phyloP scores from a whole-genome alignment of 2,329 filamentous ascomycete species.

The Myriosclerotinia scirpicola region DNA sequence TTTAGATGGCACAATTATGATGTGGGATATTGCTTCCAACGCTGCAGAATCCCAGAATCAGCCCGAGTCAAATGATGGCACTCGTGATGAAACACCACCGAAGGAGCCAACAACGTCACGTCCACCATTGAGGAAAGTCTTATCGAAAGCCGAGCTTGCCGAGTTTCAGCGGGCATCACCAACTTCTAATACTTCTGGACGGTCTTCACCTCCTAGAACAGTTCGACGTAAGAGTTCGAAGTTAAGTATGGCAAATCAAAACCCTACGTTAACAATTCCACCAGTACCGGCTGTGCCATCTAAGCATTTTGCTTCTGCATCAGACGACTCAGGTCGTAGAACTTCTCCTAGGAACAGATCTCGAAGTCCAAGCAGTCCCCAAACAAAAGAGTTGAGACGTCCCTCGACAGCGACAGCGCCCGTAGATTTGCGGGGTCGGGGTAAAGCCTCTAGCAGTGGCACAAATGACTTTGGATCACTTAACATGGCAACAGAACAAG shows the following conservation, averaged over 20 bases:
- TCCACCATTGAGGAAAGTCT: conserved; percentile 77
- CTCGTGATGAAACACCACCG: conserved; percentile 38
- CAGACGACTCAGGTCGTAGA: conserved; percentile 35
- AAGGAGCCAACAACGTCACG: conserved; percentile 56
- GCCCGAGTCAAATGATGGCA: conserved; percentile 24
- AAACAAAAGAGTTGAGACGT: conserved; percentile 43
- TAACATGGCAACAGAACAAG: conserved; percentile 64
- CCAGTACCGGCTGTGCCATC: conserved; percentile 32
- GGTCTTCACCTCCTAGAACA: conserved; percentile 56
- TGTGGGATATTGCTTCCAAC: conserved; percentile 52
- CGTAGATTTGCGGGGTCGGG: conserved; percentile 50
- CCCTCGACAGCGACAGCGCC: conserved; percentile 57
- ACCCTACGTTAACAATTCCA: conserved; percentile 48
- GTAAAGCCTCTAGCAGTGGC: conserved; percentile 45
- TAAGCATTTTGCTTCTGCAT: conserved; percentile 36
- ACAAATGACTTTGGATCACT: conserved; percentile 54
- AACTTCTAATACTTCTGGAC: conserved; percentile 43
- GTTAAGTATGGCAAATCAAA: conserved; percentile 50
- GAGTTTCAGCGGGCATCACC: conserved; percentile 65
- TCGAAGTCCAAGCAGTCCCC: conserved; percentile 34
- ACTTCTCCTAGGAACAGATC: conserved; percentile 34
- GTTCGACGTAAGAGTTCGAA: conserved; percentile 56
- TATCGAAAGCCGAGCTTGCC: conserved; percentile 84
- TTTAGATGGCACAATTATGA: conserved; percentile 79
- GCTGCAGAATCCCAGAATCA: conserved; percentile 30